These are phyloP conservation scores for Fusarium irregulare DNA, from an alignment of 2,329 filamentous ascomycete species.

Conservation along the genomic window DNA sequence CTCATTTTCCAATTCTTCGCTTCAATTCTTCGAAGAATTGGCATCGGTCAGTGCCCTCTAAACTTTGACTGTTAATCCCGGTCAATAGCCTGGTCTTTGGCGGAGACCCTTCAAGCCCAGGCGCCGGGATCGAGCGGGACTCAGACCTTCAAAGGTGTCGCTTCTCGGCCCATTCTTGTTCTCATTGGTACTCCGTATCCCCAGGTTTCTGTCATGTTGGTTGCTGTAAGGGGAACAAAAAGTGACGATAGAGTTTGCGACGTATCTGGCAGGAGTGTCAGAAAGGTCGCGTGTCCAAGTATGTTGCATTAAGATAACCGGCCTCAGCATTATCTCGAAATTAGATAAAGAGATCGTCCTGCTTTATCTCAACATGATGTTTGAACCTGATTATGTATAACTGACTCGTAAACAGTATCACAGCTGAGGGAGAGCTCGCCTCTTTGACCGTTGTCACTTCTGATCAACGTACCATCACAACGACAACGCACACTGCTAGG, in stretches of 20 bases:
- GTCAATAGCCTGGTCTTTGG: slow-evolving; percentile 19
- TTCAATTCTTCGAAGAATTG: not conserved
- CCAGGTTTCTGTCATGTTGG: slow-evolving; percentile 30
- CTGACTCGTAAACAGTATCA: slow-evolving; percentile 1
- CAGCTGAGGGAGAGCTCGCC: not conserved
- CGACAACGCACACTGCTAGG: not conserved
- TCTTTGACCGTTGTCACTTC: not conserved
- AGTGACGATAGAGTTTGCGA: slow-evolving; percentile 16
- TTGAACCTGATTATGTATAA: not conserved
- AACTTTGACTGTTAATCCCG: slow-evolving; percentile 31
- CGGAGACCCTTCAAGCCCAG: slow-evolving; percentile 33
- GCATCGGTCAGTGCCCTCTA: slow-evolving; percentile 7
- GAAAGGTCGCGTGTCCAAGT: not conserved
- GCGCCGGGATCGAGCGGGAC: slow-evolving; percentile 32
- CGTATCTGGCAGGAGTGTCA: not conserved
- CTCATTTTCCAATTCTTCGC: not conserved
- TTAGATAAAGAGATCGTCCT: not conserved
- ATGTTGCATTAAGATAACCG: not conserved
- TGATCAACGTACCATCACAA: not conserved
- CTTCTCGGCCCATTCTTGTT: slow-evolving; percentile 42
- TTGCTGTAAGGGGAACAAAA: slow-evolving; percentile 3
- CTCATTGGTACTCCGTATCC: slow-evolving; percentile 48
- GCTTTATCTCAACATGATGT: slow-evolving; percentile 1
- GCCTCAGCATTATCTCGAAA: not conserved
- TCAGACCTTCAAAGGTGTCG: slow-evolving; percentile 32